Evolutionary conservation across 306 rosid genomes (phyloP).

Genomic region (Cucurbita moschata): DNA sequence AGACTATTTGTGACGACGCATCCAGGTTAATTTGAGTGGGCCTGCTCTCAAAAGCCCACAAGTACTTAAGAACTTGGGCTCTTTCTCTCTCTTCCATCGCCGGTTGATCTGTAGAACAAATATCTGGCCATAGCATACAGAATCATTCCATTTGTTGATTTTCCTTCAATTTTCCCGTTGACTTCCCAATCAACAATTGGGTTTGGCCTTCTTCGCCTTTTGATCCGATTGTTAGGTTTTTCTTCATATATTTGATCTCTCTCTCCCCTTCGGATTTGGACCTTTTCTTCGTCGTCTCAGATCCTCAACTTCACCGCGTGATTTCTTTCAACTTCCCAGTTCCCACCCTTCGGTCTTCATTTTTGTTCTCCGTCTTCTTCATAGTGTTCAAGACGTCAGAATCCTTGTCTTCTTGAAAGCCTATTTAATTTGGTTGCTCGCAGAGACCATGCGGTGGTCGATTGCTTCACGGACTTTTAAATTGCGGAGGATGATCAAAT

Average conservation of each 20-base stretch:
- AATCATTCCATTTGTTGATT: not conserved
- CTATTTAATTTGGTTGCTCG: not conserved
- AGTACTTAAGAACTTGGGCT: not conserved
- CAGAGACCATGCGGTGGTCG: not conserved
- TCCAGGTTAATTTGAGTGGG: not conserved
- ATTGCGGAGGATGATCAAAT: not conserved
- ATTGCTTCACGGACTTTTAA: not conserved
- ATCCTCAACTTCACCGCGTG: conserved; percentile 4
- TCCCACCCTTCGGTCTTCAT: not conserved
- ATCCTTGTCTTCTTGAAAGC: not conserved
- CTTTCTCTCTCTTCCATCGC: not conserved
- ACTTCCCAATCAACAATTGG: not conserved
- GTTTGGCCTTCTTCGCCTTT: not conserved
- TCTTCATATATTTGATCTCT: not conserved
- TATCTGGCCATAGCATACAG: not conserved
- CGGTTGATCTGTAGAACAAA: not conserved
- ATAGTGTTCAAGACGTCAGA: not conserved
- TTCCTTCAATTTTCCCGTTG: conserved; percentile 1
- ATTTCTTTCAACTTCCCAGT: not conserved
- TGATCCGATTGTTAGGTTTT: not conserved
- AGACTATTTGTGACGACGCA: too few relatives aligned
- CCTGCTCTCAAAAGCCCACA: not conserved
- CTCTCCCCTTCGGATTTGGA: not conserved
- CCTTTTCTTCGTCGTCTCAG: not conserved
- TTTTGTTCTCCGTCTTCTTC: not conserved